Evolutionary conservation across 1,284 basidiomycete species (phyloP), one percentile per base, ranked within the genome.

Genomic region (Papiliotrema flavescens): DNA sequence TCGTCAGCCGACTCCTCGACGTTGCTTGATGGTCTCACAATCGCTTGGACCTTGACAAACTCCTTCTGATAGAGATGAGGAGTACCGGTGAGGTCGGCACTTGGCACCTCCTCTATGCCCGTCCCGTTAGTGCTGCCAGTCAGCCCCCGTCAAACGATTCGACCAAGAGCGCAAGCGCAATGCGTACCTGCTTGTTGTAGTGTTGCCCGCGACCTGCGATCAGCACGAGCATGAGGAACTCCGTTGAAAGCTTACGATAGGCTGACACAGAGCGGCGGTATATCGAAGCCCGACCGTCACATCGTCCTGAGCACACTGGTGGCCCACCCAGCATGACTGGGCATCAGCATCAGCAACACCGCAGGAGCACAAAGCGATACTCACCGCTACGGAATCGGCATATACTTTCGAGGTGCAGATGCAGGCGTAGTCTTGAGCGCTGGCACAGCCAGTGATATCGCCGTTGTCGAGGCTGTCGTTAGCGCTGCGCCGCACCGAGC

Each of bases 1-100:
- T n/a, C 11, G 26, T 51, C 26, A 44, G 37, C 4, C 15, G 26
- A 6, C 17, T n/a, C 37, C 36, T 32, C 32, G 28, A 22, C 23
- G 4, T 4, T 11, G 22, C 6, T 22, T 49, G 17, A 24, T 19
- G 24, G 7, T 61, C 65, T 47, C 39, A 67, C 66, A 14, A 63
- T 53, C 22, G 66, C 66, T 54, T 66, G 64, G 24, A 68, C 56
- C 47, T 60, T 62, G 48, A 56, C 14, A 28, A 59, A 65, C 2
- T 59, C 50, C 17, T 48, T 49, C 2, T 55, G 53, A 35, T 49
- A 59, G 11, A 59, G 35, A 26, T 56, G 37, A 2, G 66, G 66
- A 0, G 48, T 32, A 7, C 62, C 47, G 5, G 59, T 49, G 14
- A 53, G 35, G 28, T 56, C 48, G 14, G 53, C 51, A 1, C 51